Evolutionary conservation across 345 rosid genomes (phyloP), one percentile per base, ranked within the genome.

Genomic region (Raphanus raphanistrum): DNA sequence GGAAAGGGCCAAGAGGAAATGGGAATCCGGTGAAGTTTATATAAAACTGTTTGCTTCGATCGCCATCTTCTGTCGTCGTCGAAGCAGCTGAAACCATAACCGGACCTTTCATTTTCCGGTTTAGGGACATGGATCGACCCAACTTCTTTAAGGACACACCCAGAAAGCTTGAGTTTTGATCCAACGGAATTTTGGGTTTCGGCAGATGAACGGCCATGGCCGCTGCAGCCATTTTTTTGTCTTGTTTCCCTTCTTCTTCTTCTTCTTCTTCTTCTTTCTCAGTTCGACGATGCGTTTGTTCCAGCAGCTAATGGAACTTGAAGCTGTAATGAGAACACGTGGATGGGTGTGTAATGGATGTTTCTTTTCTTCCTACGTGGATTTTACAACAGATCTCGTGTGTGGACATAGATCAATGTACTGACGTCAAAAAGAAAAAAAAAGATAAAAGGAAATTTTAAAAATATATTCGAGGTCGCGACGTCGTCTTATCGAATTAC

Each of bases 1-100:
- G 92, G 76, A 92, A 92, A 87, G 99, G 99, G 15, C 99, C 97
- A 26, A 95, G 98, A 63, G 99, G 99, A 67, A 95, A 95, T 72
- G 98, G 98, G 54, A 95, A 95, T 2, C 98, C 99, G 13, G 97
- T 95, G 80, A 92, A 77, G 80, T 95, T 95, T 10, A 90, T 55
- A 76, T 95, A 92, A 83, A 92, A 95, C 58, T 89, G 89, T 66
- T 85, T 84, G 13, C 85, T 82, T 17, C 36, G 50, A 58, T 76
- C 65, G 3, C 78, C 21, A 21, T 21, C 58, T 0, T 68, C 77
- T 55, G 83, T 21, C 21, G 21, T 80, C 58, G 59, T 57, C 28
- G 80, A 75, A 43, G 83, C 78, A 52, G 92, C 86, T 15, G 90
- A 83, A 74, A 89, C 90, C 74, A 83, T 83, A 63, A 85, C 90